Conservation (phyloP, 2,329 filamentous ascomycete species). For the Botrytis deweyae region DNA sequence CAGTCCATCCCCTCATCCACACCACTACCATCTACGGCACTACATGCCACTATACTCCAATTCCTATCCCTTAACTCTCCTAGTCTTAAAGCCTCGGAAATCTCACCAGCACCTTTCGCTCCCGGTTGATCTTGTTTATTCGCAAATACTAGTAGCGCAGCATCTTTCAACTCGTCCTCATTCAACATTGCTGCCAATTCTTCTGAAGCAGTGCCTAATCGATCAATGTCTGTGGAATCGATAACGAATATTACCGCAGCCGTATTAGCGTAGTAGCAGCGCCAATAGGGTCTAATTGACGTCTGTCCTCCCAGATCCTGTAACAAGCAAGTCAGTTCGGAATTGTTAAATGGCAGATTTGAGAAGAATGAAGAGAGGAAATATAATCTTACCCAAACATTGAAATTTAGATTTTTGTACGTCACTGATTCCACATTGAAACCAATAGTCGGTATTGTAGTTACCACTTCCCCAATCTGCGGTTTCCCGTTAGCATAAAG, state of each 20-base stretch:
- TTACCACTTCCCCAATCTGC: conserved; percentile 96
- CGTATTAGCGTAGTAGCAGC: conserved; percentile 99
- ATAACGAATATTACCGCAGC: conserved; percentile 98
- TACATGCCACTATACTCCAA: conserved; percentile 99
- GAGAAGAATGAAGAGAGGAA: not conserved
- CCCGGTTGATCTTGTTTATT: conserved; percentile 99
- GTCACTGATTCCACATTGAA: conserved; percentile 99
- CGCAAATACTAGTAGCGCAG: conserved; percentile 88
- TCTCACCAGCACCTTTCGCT: conserved; percentile 93
- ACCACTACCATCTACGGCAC: conserved; percentile 90
- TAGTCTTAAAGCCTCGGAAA: conserved; percentile 86
- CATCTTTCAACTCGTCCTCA: conserved; percentile 93
- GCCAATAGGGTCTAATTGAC: conserved; percentile 98
- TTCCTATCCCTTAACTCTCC: conserved; percentile 93
- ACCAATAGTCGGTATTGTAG: conserved; percentile 97
- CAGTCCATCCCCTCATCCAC: conserved; percentile 99
- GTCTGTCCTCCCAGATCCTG: conserved; percentile 95
- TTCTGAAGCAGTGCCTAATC: conserved; percentile 86
- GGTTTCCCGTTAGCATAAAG: conserved; percentile 23
- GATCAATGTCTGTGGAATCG: conserved; percentile 95
- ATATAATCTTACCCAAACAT: conserved; percentile 77
- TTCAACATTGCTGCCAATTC: conserved; percentile 94
- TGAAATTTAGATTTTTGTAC: conserved; percentile 98
- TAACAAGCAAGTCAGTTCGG: conserved; percentile 13
- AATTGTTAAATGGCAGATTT: not conserved